phyloP scores from a whole-genome alignment of 2,329 filamentous ascomycete species.

The Claviceps sp. region DNA sequence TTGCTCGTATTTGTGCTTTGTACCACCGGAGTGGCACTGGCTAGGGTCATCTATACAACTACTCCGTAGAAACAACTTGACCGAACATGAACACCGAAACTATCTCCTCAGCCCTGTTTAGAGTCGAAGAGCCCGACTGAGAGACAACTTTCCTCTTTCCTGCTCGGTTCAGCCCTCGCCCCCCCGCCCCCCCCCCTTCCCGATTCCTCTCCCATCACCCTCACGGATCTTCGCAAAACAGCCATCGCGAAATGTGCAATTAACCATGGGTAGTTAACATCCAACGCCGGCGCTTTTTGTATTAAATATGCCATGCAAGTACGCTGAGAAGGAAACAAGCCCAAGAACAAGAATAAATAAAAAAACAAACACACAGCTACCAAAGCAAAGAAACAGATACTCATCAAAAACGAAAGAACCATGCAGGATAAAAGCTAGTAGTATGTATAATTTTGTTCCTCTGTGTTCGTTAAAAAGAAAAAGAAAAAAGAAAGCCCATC shows the following conservation, averaged over 20 bases:
- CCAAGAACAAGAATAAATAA: slow-evolving; percentile 7
- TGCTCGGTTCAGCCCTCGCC: too few species aligned
- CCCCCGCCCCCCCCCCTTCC: too few species aligned
- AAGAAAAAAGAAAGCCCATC: not conserved
- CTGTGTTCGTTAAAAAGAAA: not conserved
- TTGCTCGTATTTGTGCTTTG: too few species aligned
- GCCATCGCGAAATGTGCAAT: slow-evolving; percentile 16
- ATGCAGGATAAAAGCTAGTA: not conserved
- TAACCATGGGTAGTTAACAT: slow-evolving; percentile 13
- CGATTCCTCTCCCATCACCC: slow-evolving; percentile 1
- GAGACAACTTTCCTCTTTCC: too few species aligned
- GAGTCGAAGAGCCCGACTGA: too few species aligned
- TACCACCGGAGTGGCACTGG: too few species aligned
- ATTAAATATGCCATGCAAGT: slow-evolving; percentile 22
- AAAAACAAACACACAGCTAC: not conserved
- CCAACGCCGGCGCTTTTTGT: slow-evolving; percentile 20
- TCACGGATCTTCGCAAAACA: slow-evolving; percentile 12
- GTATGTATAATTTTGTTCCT: not conserved
- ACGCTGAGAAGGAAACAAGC: slow-evolving; percentile 19
- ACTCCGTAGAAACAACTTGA: too few species aligned
- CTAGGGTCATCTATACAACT: too few species aligned
- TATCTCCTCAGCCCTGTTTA: too few species aligned
- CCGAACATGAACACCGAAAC: too few species aligned
- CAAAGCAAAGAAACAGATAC: not conserved
- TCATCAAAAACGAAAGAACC: not conserved